Evolutionary conservation across 495 filamentous ascomycete genomes (phyloP).

Genomic region (Jackrogersella minutella): DNA sequence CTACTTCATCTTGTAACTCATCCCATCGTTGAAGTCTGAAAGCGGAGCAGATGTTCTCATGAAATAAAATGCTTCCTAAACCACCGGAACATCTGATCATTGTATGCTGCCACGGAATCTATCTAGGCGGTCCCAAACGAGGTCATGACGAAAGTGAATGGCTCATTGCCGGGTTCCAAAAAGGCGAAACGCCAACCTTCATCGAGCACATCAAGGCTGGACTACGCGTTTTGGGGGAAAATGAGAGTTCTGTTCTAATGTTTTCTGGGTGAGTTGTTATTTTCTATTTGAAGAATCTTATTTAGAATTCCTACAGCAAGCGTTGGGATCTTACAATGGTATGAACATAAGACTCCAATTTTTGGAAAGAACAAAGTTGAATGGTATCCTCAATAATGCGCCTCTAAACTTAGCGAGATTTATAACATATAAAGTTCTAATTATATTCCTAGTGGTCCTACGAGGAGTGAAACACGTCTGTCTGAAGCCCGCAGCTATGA

Average conservation of each 20-base stretch:
- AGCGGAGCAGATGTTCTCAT: background rate
- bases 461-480: slow-evolving; percentile 61
- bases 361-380: background rate
- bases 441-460: slow-evolving; percentile 62
- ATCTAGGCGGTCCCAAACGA: slow-evolving; percentile 66
- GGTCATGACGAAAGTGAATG: slow-evolving; percentile 72
- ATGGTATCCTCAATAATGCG: background rate
- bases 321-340: background rate
- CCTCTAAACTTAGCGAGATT: background rate
- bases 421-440: background rate
- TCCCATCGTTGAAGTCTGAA: background rate
- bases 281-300: background rate
- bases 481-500: slow-evolving; percentile 76
- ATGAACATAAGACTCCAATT: background rate
- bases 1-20: background rate
- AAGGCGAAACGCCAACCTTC: slow-evolving; percentile 75
- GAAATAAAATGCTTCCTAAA: background rate
- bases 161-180: slow-evolving; percentile 77
- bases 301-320: too few species aligned
- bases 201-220: slow-evolving; percentile 74
- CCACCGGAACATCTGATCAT: slow-evolving; percentile 65
- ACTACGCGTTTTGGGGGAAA: slow-evolving; percentile 54
- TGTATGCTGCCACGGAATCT: slow-evolving; percentile 85
- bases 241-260: slow-evolving; percentile 58
- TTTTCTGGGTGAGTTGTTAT: slow-evolving; percentile 71